Evolutionary conservation across 2,329 filamentous ascomycete species (phyloP).

Genomic region (Waltergamsia citrina): DNA sequence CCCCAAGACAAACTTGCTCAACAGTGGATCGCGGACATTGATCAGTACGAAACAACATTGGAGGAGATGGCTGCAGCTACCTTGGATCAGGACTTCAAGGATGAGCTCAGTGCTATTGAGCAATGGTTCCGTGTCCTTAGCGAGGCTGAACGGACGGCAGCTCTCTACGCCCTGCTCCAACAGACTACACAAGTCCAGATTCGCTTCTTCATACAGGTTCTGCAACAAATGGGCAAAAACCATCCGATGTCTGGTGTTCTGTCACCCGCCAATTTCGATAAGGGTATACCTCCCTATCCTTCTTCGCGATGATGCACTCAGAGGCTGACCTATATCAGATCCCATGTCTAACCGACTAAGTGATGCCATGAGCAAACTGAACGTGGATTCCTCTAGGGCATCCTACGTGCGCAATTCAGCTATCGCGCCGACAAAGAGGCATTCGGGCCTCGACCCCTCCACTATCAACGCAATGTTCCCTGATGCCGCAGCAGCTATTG

Average conservation of each 20-base stretch:
- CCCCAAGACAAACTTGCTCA: conserved; percentile 88
- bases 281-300: conserved; percentile 48
- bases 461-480: conserved; percentile 99
- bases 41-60: conserved; percentile 96
- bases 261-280: conserved; percentile 93
- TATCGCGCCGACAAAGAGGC: conserved; percentile 69
- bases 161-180: conserved; percentile 88
- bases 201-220: conserved; percentile 95
- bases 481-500: conserved; percentile 95
- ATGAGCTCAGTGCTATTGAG: conserved; percentile 96
- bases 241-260: conserved; percentile 95
- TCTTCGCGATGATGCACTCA: not conserved
- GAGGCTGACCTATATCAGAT: conserved; percentile 43
- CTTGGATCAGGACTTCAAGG: conserved; percentile 99
- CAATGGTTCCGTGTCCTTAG: conserved; percentile 98
- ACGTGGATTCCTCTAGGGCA: conserved; percentile 76
- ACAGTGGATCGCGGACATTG: conserved; percentile 98
- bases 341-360: conserved; percentile 93
- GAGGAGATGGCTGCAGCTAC: conserved; percentile 99
- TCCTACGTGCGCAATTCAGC: conserved; percentile 75
- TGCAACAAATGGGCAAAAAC: conserved; percentile 98
- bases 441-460: conserved; percentile 85
- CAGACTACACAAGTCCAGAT: conserved; percentile 99
- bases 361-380: conserved; percentile 94
- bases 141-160: conserved; percentile 91